A percentile compares a stretch with the other conserved stretches of the same genome.
Evolutionary conservation across 176 grass and related monocot species (phyloP).

Genomic region (Typha latifolia): DNA sequence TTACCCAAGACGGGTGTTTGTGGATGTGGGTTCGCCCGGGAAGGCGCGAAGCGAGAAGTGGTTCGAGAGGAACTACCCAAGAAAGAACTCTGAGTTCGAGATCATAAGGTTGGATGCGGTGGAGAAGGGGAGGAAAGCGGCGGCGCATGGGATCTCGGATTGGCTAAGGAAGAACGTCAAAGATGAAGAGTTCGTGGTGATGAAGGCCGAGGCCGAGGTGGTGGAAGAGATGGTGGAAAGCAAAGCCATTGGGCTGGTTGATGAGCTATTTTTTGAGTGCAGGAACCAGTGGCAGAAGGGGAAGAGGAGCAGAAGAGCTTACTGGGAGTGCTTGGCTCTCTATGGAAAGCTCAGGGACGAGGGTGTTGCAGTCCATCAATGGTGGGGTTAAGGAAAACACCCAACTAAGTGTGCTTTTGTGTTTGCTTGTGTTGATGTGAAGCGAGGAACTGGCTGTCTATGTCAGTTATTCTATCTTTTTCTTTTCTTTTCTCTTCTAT

Average conservation of each 20-base stretch:
- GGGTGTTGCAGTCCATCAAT: conserved; percentile 29
- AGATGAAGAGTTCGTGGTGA: conserved; percentile 26
- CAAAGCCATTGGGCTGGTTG: not conserved
- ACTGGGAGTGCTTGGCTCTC: conserved; percentile 35
- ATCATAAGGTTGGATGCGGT: conserved; percentile 12
- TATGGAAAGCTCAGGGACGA: conserved; percentile 27
- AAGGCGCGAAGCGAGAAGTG: conserved; percentile 11
- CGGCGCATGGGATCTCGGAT: conserved; percentile 5
- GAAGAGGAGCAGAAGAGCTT: conserved; percentile 5
- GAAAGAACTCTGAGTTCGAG: conserved; percentile 20
- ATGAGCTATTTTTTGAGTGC: conserved; percentile 11
- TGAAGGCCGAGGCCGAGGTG: conserved; percentile 28
- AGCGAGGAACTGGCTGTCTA: not conserved
- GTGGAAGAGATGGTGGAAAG: not conserved
- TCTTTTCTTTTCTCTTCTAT: not conserved
- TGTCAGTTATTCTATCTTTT: not conserved
- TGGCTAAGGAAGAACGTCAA: conserved; percentile 29
- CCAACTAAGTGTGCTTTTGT: not conserved
- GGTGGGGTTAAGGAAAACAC: conserved; percentile 23
- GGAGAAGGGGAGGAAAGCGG: not conserved
- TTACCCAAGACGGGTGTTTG: conserved; percentile 15
- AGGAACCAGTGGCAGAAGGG: conserved; percentile 5
- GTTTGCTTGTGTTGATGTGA: not conserved
- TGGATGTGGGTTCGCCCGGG: conserved; percentile 9
- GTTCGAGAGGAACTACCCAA: conserved; percentile 23